Base-by-base conservation (phyloP, 31 red algal species). In the Odonthalia washingtoniensis region DNA sequence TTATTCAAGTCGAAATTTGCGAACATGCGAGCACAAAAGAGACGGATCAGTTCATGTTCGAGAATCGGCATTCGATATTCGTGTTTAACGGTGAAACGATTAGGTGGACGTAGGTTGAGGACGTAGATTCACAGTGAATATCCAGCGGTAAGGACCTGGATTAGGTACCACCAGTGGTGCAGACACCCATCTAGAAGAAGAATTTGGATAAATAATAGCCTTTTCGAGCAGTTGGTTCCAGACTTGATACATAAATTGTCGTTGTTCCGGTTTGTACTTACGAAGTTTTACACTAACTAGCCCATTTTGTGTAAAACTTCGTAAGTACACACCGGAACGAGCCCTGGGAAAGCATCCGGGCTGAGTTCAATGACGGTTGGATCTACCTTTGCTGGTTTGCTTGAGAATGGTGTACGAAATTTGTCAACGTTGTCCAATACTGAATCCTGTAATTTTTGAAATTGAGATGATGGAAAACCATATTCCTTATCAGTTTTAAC, bases 1-100 rank as follows among this genome's bases (percentile, higher is more conserved):
- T 44, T 41, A 46, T 3, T 43, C 65, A 89, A 81, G 75, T 89
- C 86, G 42, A 89, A 66, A 40, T 45, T 35, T 26, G 75, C 76
- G 44, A 81, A 89, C 3, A 57, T 14, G 12, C 21, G 9, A 21
- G 49, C 9, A 9, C 49, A 9, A 57, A 21, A 9, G 21, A 57
- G 49, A 14, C 21, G 9, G 9, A 21, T 57, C 49, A 57, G 21
- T 21, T 57, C 49, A 21, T 21, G 9, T 9, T 57, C 49, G 21
- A 57, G 49, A 57, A 57, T 9, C 21, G 49, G 49, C 9, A 57
- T 57, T 21, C 12, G 49, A 57, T 57, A 57, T 14, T 57, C 12
- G 21, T 57, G 21, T 57, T 57, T 57, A 14, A 57, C 21, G 9
- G 49, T 57, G 21, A 57, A 57, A 21, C 21, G 49, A 21, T 57